Evolutionary conservation across 2,329 filamentous ascomycete genomes (phyloP).

Genomic region (Drechslera avenae): DNA sequence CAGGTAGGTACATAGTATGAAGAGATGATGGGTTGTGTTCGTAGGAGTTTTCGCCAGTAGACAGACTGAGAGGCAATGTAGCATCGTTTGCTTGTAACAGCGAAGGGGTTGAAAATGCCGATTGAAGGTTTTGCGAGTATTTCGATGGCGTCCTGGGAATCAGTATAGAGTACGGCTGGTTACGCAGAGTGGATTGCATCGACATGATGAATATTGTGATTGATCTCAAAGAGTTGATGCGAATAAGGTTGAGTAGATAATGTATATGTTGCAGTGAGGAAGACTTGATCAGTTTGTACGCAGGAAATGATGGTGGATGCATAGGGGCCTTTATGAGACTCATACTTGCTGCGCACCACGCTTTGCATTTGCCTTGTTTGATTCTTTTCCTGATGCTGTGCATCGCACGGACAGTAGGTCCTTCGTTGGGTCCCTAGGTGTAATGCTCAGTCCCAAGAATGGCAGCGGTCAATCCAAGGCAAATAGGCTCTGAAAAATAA

Average conservation of each 20-base stretch:
- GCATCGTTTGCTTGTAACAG: background rate
- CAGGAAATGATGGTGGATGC: background rate
- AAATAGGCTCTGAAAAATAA: background rate
- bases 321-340: background rate
- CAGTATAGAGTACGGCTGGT: background rate
- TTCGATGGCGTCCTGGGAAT: background rate
- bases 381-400: background rate
- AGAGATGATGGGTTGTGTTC: background rate
- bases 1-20: background rate
- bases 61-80: background rate
- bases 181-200: background rate
- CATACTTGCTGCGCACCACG: background rate
- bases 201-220: background rate
- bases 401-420: background rate
- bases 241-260: background rate
- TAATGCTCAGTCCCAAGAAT: background rate
- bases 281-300: background rate
- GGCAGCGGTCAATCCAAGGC: background rate
- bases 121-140: background rate
- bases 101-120: background rate
- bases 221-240: background rate
- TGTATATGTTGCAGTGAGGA: background rate
- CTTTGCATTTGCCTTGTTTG: background rate
- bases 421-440: background rate
- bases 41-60: background rate